These are phyloP conservation scores for Fomitopsis palustris DNA, from an alignment of 1,284 basidiomycete species.

Conservation along the genomic window DNA sequence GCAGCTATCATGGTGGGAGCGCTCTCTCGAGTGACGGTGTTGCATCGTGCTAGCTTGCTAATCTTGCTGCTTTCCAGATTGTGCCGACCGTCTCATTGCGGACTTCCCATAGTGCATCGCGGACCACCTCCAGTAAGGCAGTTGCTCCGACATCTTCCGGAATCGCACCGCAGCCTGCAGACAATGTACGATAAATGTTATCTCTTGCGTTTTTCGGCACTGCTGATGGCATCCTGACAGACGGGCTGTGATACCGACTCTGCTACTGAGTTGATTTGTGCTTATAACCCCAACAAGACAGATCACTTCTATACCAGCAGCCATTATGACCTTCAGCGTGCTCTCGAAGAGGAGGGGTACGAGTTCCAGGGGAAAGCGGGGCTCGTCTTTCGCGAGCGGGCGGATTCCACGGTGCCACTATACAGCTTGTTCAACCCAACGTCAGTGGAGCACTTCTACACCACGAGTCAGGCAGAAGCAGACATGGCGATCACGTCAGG, in stretches of 20 bases:
- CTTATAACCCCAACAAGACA: background rate
- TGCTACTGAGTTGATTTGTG: background rate
- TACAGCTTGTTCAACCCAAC: background rate
- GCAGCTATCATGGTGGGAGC: no score
- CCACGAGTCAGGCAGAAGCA: background rate
- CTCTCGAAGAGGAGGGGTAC: background rate
- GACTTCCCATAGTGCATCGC: no score
- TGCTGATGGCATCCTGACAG: no score
- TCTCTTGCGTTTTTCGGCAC: no score
- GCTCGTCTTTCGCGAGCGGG: background rate
- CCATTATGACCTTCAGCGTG: background rate
- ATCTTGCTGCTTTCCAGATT: no score
- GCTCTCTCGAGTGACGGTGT: no score
- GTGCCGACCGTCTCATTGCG: no score
- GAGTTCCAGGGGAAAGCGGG: background rate
- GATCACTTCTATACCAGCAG: constrained; percentile 2
- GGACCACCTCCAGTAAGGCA: no score
- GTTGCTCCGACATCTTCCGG: no score
- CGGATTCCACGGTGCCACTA: background rate
- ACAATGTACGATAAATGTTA: no score
- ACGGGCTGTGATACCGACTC: background rate
- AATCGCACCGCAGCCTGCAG: no score
- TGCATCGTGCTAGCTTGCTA: no score
- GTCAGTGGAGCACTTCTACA: background rate
- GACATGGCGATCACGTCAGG: background rate